Conservation (phyloP, 2,329 filamentous ascomycete genomes). For the Didymella lethalis region DNA sequence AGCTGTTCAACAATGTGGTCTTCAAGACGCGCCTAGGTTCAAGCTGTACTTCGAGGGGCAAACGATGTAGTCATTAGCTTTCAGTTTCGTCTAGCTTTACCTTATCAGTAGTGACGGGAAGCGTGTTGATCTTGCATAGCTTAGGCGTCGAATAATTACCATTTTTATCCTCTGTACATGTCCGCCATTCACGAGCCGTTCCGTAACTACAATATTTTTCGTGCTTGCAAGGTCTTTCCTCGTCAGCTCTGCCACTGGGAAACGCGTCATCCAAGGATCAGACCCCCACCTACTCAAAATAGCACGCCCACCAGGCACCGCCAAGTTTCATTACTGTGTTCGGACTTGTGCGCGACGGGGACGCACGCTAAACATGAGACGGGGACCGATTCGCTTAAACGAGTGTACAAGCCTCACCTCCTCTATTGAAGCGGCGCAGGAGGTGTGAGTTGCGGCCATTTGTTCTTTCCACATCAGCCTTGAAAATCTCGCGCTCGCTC, state of each 20-base stretch:
- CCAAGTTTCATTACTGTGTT: slow-evolving; percentile 21
- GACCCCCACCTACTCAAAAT: slow-evolving; percentile 22
- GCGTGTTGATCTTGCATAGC: slow-evolving; percentile 6
- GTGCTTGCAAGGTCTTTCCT: neutral
- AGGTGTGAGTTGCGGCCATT: slow-evolving; percentile 12
- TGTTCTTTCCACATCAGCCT: slow-evolving; percentile 7
- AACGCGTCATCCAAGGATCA: slow-evolving; percentile 14
- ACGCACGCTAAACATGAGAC: slow-evolving; percentile 20
- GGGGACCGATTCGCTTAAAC: slow-evolving; percentile 21
- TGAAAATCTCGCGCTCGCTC: neutral
- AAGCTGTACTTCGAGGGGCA: slow-evolving; percentile 69
- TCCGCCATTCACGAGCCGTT: neutral
- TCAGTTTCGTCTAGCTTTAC: neutral
- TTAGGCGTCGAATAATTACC: slow-evolving; percentile 3
- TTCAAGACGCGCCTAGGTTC: slow-evolving; percentile 72
- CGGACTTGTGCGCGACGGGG: slow-evolving; percentile 8
- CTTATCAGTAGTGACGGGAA: neutral
- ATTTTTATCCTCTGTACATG: neutral
- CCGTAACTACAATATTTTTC: slow-evolving; percentile 4
- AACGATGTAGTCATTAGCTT: slow-evolving; percentile 19
- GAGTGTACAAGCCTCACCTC: slow-evolving; percentile 19
- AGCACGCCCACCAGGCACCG: slow-evolving; percentile 9
- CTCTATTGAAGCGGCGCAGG: slow-evolving; percentile 12
- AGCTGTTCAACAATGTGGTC: slow-evolving; percentile 71
- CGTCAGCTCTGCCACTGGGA: neutral